Conservation (phyloP, 208 protist genomes). For the Porcisia deanei region DNA sequence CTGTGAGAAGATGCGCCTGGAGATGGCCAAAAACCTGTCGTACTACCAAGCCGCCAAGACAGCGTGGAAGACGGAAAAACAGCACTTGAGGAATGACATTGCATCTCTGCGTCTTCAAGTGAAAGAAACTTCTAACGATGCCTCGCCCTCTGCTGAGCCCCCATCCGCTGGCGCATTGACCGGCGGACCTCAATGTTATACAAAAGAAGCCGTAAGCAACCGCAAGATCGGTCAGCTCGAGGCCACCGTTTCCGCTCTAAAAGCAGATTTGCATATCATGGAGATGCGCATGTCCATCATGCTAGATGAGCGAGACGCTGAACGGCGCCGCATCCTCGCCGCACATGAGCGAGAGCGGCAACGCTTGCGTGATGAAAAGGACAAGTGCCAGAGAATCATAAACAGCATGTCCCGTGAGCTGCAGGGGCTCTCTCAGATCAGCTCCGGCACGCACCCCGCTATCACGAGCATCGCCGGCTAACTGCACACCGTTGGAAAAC, state of each 20-base stretch:
- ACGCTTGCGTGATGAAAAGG: constrained; percentile 41
- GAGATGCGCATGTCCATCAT: constrained; percentile 49
- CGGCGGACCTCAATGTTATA: not conserved
- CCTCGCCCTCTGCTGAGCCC: not conserved
- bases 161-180: not conserved
- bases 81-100: constrained; percentile 25
- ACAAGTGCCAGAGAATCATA: constrained; percentile 59
- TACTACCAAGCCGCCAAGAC: constrained; percentile 14
- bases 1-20: constrained; percentile 7
- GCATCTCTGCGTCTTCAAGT: constrained; percentile 14
- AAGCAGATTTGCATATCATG: constrained; percentile 46
- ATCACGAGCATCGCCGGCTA: constrained; percentile 17
- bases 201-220: constrained; percentile 14
- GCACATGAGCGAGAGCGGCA: constrained; percentile 45
- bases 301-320: constrained; percentile 41
- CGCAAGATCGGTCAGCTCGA: constrained; percentile 45
- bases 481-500: not conserved
- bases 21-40: constrained; percentile 25
- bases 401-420: constrained; percentile 59
- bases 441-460: constrained; percentile 17
- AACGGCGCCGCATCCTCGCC: constrained; percentile 50
- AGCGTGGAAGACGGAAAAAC: constrained; percentile 27
- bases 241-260: constrained; percentile 32
- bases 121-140: not conserved
- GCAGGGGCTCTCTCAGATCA: constrained; percentile 33